Evolutionary conservation across 2,329 filamentous ascomycete genomes (phyloP).

Genomic region (Penicillium sp.): DNA sequence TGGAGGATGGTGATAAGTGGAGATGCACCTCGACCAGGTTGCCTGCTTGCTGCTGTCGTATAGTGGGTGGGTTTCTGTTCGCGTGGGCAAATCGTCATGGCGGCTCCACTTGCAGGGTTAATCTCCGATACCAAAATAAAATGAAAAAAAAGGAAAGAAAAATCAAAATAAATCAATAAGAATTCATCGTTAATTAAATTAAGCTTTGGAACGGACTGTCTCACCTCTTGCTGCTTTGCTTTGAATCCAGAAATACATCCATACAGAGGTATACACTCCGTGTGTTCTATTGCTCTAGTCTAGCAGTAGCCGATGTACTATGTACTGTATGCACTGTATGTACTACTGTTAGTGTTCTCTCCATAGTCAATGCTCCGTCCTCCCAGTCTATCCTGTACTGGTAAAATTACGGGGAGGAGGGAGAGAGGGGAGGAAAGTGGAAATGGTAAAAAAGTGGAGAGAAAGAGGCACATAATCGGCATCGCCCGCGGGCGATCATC

Average conservation of each 20-base stretch:
- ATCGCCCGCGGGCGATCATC: conserved; percentile 33
- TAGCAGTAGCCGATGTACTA: no score
- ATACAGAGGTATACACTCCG: not conserved
- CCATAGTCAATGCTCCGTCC: not conserved
- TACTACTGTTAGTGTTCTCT: no score
- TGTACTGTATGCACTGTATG: not conserved
- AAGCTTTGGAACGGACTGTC: conserved; percentile 37
- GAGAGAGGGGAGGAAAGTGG: not conserved
- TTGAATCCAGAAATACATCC: conserved; percentile 3
- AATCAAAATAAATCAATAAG: not conserved
- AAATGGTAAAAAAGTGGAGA: conserved; percentile 7
- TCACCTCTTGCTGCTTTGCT: conserved; percentile 24
- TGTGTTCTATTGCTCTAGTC: not conserved
- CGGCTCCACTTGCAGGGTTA: conserved; percentile 23
- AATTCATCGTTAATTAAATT: conserved; percentile 28
- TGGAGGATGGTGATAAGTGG: not conserved
- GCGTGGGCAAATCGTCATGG: conserved; percentile 30
- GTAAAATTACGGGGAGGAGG: conserved; percentile 2
- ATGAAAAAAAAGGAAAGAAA: not conserved
- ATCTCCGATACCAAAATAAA: conserved; percentile 24
- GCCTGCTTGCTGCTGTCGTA: conserved; percentile 8
- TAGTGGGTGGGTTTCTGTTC: conserved; percentile 12
- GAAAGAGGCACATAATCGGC: conserved; percentile 20
- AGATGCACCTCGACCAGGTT: not conserved
- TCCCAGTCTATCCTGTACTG: not conserved